phyloP scores from a whole-genome alignment of 2,329 filamentous ascomycete species.

The Phialophora macrospora region DNA sequence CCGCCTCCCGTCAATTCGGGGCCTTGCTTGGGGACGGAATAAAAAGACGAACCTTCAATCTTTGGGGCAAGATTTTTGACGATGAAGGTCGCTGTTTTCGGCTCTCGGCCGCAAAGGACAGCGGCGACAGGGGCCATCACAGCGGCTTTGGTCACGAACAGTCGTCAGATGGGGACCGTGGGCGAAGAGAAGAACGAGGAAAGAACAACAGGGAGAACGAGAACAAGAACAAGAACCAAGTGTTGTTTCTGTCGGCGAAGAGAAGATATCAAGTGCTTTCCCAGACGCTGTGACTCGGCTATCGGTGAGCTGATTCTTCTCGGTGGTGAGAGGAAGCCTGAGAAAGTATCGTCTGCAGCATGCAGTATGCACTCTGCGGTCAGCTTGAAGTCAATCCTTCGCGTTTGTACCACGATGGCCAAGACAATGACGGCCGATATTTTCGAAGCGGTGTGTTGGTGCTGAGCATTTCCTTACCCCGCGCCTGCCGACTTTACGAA shows the following conservation, averaged over 20 bases:
- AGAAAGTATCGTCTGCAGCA: not conserved
- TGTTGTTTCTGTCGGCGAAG: not conserved
- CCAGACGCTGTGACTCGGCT: not conserved
- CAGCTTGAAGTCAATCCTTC: not conserved
- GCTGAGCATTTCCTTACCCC: not conserved
- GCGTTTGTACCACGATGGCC: not conserved
- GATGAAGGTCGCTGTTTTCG: constrained; percentile 22
- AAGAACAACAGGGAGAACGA: not conserved
- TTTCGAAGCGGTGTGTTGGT: not conserved
- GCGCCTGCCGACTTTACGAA: not conserved
- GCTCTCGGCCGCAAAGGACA: constrained; percentile 31
- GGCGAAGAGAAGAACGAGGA: not conserved
- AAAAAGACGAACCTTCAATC: constrained; percentile 26
- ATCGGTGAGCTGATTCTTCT: not conserved
- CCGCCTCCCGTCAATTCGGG: not conserved
- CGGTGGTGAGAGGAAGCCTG: not conserved
- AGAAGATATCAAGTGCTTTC: not conserved
- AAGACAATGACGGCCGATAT: not conserved
- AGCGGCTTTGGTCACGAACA: not conserved
- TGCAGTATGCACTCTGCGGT: constrained; percentile 1
- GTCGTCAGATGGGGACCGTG: not conserved
- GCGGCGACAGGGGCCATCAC: constrained; percentile 28
- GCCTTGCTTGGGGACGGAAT: not conserved
- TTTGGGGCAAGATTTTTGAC: constrained; percentile 29
- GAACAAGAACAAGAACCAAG: not conserved